Base-by-base conservation (phyloP, 768 basidiomycete species). In the Psilocybe cyanescens region DNA sequence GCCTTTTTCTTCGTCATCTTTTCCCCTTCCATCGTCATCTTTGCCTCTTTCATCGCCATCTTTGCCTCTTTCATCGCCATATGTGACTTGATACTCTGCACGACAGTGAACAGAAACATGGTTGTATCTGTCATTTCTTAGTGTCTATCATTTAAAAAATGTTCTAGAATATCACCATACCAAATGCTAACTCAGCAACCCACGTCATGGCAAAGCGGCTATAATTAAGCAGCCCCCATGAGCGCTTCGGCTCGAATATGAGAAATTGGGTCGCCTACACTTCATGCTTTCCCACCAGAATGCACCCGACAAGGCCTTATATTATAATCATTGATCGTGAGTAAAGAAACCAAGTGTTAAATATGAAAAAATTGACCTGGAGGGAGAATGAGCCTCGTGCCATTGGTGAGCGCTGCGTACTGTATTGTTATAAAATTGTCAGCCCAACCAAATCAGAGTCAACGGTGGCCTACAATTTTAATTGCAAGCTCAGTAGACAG, bases 141-240 rank as follows among this genome's bases (percentile, higher is more conserved):
- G 39, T 4, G 11, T 30, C 17, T 47, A n/a, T 35, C 4, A 19
- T 28, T 4, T 8, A 4, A 4, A 17, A 31, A 45, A 28, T 3
- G 4, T 8, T 16, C 50, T 35, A 24, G 14, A 28, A 19, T 24
- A 17, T 11, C 9, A 2, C 8, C 28, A n/a, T 50, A 61, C 60
- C 60, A 12, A 61, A 61, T 6, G 41, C 47, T 28, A 61, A 33
- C 48, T 61, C 54, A 4, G 60, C 60, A 19, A 61, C 31, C 60
- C 60, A 61, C 45, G 46, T 56, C 33, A 53, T 30, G 11, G 55
- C 31, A 24, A 61, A 61, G 6, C 60, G 60, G 28, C 60, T 61
- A 35, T n/a, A 35, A 12, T 12, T 31, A 28, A 31, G 19, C 7
- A 17, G 14, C 17, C 9, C 19, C 8, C 5, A 24, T 39, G 33